phyloP scores from a whole-genome alignment of 805 yeast genomes.

The Ogataea corticis region DNA sequence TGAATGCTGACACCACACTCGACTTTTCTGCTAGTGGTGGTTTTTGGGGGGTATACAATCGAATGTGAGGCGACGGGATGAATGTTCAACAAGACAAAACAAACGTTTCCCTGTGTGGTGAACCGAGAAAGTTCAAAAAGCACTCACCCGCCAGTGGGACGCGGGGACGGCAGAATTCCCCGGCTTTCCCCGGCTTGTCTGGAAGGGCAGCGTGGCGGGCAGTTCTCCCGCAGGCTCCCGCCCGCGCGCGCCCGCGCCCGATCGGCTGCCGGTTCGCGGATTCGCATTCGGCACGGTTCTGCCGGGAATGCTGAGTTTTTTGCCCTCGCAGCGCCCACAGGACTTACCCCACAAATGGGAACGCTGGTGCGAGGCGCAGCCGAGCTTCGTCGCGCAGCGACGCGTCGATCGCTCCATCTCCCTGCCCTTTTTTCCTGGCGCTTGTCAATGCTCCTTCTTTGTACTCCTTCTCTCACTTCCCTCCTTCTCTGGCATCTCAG shows the following conservation, averaged over 20 bases:
- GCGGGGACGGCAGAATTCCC: too few species aligned
- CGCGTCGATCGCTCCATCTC: too few species aligned
- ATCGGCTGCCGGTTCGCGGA: neutral
- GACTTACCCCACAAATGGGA: slow-evolving; percentile 2
- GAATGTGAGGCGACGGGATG: neutral
- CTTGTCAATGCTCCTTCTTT: slow-evolving; percentile 2
- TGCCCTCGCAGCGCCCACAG: neutral
- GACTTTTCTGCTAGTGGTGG: neutral
- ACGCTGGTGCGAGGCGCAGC: slow-evolving; percentile 5
- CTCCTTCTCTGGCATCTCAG: too few species aligned
- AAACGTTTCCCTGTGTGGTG: neutral
- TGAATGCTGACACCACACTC: neutral
- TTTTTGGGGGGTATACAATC: neutral
- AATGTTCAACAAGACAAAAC: neutral
- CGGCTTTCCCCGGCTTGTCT: too few species aligned
- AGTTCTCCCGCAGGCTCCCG: too few species aligned
- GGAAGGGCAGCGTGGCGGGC: too few species aligned
- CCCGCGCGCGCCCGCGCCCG: slow-evolving; percentile 2
- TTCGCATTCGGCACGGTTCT: neutral
- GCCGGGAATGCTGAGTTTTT: slow-evolving; percentile 2
- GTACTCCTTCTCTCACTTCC: too few species aligned
- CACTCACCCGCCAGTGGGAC: too few species aligned
- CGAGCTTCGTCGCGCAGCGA: too few species aligned
- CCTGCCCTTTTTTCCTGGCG: neutral
- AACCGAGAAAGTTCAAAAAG: too few species aligned